A percentile compares a stretch with the other conserved stretches of the same genome.
These are phyloP conservation scores for Calonectria pseudoreteaudii DNA, from an alignment of 2,329 filamentous ascomycete species.

Conservation along the genomic window DNA sequence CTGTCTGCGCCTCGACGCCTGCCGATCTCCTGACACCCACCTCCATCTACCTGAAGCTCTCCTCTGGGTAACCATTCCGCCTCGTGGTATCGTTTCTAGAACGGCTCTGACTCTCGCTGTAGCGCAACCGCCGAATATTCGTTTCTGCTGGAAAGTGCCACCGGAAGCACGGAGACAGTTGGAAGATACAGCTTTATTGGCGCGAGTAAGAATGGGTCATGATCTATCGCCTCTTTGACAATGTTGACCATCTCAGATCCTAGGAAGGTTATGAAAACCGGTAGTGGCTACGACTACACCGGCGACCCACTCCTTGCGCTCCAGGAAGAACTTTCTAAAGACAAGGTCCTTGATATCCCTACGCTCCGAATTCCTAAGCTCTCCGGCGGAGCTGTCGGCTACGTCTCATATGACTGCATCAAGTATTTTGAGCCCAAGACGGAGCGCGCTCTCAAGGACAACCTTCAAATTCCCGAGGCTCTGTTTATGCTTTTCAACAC, in stretches of 20 bases:
- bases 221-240: not conserved
- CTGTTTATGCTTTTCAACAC: slow-evolving; percentile 98
- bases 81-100: not conserved
- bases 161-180: slow-evolving; percentile 82
- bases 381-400: slow-evolving; percentile 93
- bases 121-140: slow-evolving; percentile 75
- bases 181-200: slow-evolving; percentile 97
- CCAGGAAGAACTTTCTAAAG: slow-evolving; percentile 82
- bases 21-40: slow-evolving; percentile 95
- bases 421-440: slow-evolving; percentile 98
- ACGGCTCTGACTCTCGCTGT: slow-evolving; percentile 32
- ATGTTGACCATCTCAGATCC: slow-evolving; percentile 57
- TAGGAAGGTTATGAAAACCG: slow-evolving; percentile 86
- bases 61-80: slow-evolving; percentile 37
- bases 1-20: slow-evolving; percentile 84
- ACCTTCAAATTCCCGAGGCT: slow-evolving; percentile 89
- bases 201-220: slow-evolving; percentile 55
- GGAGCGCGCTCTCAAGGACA: slow-evolving; percentile 87
- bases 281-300: slow-evolving; percentile 85
- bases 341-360: slow-evolving; percentile 85
- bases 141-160: slow-evolving; percentile 95
- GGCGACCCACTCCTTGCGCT: slow-evolving; percentile 87
- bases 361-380: slow-evolving; percentile 85
- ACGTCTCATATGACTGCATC: slow-evolving; percentile 97
- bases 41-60: slow-evolving; percentile 92